Evolutionary conservation across 805 yeast species (phyloP), one percentile per base, ranked within the genome.

Genomic region (Metschnikowia amazonensis): DNA sequence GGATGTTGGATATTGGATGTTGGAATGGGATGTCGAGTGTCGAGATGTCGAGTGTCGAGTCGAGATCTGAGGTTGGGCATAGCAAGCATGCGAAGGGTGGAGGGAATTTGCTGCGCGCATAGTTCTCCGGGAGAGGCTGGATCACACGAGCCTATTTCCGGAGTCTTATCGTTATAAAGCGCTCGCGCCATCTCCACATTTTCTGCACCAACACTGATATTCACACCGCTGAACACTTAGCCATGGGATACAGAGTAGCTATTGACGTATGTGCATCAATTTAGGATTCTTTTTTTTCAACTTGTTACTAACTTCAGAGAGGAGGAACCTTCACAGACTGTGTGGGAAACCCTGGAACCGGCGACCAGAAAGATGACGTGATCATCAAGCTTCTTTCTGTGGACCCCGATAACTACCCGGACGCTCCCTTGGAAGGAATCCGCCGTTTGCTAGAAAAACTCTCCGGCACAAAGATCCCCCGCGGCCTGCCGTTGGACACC

Each of bases 241-340:
- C 2, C 11, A 51, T 53, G 57, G 56, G 57, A 5, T 53, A 38
- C 34, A 46, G 54, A 21, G 51, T 53, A 20, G 57, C 57, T n/a
- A 53, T 53, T 20, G 57, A 51, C 36, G 57, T 53, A 49, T 40
- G 57, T 51, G 25, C n/a, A 3, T 34, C 16, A 11, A 17, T 32
- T n/a, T 1, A 21, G 8, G 14, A 2, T 13, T 4, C 31, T 1
- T n/a, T 14, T 14, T n/a, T 5, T 18, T 24, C 17, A 4, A 5
- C 4, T 5, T 4, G 6, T 25, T 30, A 44, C 55, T 47, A 50
- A 48, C 32, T n/a, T 18, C 30, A 53, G 57, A 40, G 57, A 46
- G 57, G 57, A 7, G 57, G 57, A 33, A 53, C 57, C 5, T 53
- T 53, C 43, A 53, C 57, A 2, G 57, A 53, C 31, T 53, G 57